Evolutionary conservation across 495 filamentous ascomycete genomes (phyloP).

Genomic region (Aspergillus homomorphus): DNA sequence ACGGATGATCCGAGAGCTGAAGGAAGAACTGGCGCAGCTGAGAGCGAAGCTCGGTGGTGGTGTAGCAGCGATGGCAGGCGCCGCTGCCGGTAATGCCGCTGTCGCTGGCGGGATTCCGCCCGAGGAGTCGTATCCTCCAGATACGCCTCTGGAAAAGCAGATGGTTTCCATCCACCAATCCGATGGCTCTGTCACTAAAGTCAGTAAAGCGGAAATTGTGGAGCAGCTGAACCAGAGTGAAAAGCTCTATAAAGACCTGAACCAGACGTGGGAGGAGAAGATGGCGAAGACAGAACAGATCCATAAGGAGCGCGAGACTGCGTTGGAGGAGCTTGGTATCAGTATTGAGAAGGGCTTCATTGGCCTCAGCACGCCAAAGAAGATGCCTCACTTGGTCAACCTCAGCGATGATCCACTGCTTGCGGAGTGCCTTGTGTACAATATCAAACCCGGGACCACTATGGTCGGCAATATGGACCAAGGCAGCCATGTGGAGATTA

Average conservation of each 20-base stretch:
- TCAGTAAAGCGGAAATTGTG: slow-evolving; percentile 97
- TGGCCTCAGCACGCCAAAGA: slow-evolving; percentile 92
- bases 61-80: slow-evolving; percentile 40
- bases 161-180: slow-evolving; percentile 89
- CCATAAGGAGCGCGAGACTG: slow-evolving; percentile 94
- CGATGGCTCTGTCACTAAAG: slow-evolving; percentile 87
- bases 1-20: slow-evolving; percentile 96
- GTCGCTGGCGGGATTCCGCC: slow-evolving; percentile 41
- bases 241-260: slow-evolving; percentile 93
- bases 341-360: slow-evolving; percentile 99
- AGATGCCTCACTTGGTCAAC: slow-evolving; percentile 98
- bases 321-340: slow-evolving; percentile 94
- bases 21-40: slow-evolving; percentile 87
- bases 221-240: slow-evolving; percentile 95
- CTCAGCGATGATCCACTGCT: slow-evolving; percentile 93
- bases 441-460: slow-evolving; percentile 91
- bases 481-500: slow-evolving; percentile 78
- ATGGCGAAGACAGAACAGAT: slow-evolving; percentile 91
- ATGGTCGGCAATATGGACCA: slow-evolving; percentile 87
- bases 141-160: slow-evolving; percentile 89
- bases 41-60: slow-evolving; percentile 79
- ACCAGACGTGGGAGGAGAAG: slow-evolving; percentile 99
- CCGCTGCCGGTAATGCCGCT: slow-evolving; percentile 29
- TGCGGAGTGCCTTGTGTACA: slow-evolving; percentile 96
- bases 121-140: slow-evolving; percentile 84